These are phyloP conservation scores for Zymoseptoria ardabiliae DNA, from an alignment of 2,329 filamentous ascomycete species.

Conservation along the genomic window DNA sequence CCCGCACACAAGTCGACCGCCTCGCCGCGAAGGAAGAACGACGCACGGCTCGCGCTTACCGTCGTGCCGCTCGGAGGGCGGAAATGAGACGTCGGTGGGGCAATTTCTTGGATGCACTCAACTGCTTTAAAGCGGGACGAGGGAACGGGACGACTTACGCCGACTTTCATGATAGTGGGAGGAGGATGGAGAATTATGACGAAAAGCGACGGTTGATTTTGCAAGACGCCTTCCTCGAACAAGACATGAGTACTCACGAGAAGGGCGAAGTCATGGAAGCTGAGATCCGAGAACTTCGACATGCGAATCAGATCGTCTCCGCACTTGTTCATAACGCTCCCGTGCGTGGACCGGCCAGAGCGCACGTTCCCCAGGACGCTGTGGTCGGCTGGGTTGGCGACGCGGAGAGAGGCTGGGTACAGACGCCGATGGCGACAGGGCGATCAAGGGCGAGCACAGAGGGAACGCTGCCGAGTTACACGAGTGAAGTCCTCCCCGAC, in stretches of 20 bases:
- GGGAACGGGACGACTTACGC: conserved; percentile 21
- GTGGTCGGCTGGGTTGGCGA: not conserved
- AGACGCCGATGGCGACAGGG: conserved; percentile 14
- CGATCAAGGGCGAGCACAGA: conserved; percentile 27
- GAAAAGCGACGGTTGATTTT: conserved; percentile 45
- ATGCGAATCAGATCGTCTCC: conserved; percentile 46
- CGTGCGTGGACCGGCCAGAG: not conserved
- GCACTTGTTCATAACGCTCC: conserved; percentile 16
- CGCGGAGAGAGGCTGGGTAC: not conserved
- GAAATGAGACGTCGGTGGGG: conserved; percentile 46
- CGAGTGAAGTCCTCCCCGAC: conserved; percentile 36
- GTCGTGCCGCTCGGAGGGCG: conserved; percentile 46
- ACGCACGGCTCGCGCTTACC: conserved; percentile 45
- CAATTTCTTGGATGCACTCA: conserved; percentile 23
- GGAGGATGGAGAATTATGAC: conserved; percentile 38
- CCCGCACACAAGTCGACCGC: conserved; percentile 45
- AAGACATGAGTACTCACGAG: conserved; percentile 40
- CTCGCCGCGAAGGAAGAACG: conserved; percentile 49
- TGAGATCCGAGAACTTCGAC: conserved; percentile 45
- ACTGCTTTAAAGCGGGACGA: conserved; percentile 27
- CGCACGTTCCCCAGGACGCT: not conserved
- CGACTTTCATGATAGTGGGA: not conserved
- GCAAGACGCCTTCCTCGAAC: conserved; percentile 30
- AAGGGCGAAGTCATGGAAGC: conserved; percentile 36
- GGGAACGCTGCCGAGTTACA: conserved; percentile 29